Percentiles rank a stretch among this genome's conserved stretches.
Evolutionary conservation across 345 rosid species (phyloP).

Genomic region (Trapa incisa): DNA sequence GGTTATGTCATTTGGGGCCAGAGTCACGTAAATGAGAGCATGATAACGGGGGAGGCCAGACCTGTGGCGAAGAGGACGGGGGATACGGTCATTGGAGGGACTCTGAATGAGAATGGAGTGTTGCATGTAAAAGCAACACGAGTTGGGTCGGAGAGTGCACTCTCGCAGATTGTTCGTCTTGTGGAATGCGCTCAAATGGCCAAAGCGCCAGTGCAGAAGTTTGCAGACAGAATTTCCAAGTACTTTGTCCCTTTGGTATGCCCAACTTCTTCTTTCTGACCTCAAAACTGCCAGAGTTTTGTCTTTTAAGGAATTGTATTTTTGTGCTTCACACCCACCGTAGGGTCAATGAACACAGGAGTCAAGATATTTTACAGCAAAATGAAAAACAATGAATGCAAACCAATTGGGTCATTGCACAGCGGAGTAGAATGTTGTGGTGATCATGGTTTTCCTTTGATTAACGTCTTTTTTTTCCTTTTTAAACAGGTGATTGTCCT

Average conservation of each 20-base stretch:
- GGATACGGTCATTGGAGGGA: constrained; percentile 83
- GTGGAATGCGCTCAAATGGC: constrained; percentile 97
- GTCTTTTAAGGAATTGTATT: neutral
- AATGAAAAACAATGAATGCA: neutral
- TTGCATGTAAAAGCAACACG: constrained; percentile 63
- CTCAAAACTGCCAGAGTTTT: neutral
- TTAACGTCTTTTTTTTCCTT: neutral
- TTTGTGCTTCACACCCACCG: neutral
- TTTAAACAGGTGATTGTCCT: constrained; percentile 56
- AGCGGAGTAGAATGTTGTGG: neutral
- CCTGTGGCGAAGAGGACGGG: constrained; percentile 37
- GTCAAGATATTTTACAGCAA: too few species aligned
- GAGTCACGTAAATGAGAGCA: constrained; percentile 45
- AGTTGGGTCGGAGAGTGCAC: constrained; percentile 91
- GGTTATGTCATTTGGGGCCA: constrained; percentile 42
- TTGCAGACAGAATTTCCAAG: constrained; percentile 82
- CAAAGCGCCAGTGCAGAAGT: constrained; percentile 92
- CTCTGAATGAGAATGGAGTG: constrained; percentile 80
- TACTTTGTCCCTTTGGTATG: constrained; percentile 81
- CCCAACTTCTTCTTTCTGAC: neutral
- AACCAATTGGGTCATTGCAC: neutral
- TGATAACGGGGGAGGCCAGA: constrained; percentile 42
- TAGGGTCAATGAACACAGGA: too few species aligned
- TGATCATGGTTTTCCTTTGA: neutral
- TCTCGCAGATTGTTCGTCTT: constrained; percentile 82